A percentile compares a stretch with the other conserved stretches of the same genome.
Conservation (phyloP, 1,139 yeast genomes). For the Yamadazyma taylorii region DNA sequence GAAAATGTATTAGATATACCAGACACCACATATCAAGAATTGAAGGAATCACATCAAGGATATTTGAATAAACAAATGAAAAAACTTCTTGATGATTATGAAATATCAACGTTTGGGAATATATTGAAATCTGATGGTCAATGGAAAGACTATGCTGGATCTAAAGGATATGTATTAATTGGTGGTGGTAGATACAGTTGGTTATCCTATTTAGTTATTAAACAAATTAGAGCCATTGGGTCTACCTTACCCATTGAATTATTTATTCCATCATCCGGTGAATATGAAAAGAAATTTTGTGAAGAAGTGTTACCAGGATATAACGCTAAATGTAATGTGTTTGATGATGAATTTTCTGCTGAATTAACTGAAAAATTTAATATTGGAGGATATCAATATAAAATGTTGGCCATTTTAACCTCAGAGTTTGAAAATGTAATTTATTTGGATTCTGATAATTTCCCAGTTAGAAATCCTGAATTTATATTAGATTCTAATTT, state of each 20-base stretch:
- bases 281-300: conserved; percentile 54
- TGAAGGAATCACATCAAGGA: conserved; percentile 33
- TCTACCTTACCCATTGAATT: conserved; percentile 43
- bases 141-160: conserved; percentile 37
- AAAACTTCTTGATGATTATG: conserved; percentile 28
- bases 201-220: conserved; percentile 45
- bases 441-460: conserved; percentile 68
- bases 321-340: conserved; percentile 56
- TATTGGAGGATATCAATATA: conserved; percentile 61
- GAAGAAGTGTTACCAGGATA: conserved; percentile 47
- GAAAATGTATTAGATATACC: conserved; percentile 41
- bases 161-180: conserved; percentile 42
- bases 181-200: conserved; percentile 49
- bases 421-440: conserved; percentile 60
- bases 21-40: conserved; percentile 27
- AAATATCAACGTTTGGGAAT: conserved; percentile 40
- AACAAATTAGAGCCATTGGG: conserved; percentile 42
- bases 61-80: conserved; percentile 34
- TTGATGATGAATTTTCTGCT: conserved; percentile 31
- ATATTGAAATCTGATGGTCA: conserved; percentile 32
- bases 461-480: conserved; percentile 57
- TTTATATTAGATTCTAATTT: conserved; percentile 43
- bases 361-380: conserved; percentile 29
- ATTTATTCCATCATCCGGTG: conserved; percentile 52
- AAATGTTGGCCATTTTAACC: conserved; percentile 58